These are phyloP conservation scores for Fragaria nilgerrensis DNA, from an alignment of 306 rosid genomes.

Conservation along the genomic window DNA sequence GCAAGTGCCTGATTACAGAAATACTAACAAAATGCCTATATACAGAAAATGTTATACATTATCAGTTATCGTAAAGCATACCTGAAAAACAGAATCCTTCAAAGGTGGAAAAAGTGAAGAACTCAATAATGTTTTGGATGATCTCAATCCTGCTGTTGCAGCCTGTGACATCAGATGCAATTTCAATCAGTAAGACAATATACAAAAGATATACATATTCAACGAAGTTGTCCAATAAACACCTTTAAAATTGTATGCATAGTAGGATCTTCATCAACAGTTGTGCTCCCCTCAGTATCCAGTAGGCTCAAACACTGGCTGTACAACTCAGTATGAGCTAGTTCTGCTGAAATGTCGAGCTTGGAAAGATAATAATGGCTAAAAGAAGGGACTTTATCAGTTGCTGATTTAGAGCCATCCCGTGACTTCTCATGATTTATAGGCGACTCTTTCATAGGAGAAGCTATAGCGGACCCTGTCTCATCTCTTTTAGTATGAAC, in stretches of 20 bases:
- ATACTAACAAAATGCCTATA: not conserved
- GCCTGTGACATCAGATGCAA: constrained; percentile 48
- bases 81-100: constrained; percentile 71
- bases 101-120: constrained; percentile 57
- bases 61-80: constrained; percentile 29
- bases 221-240: constrained; percentile 17
- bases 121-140: constrained; percentile 34
- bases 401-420: constrained; percentile 34
- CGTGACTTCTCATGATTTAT: constrained; percentile 42
- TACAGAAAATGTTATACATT: not conserved
- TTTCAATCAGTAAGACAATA: constrained; percentile 5
- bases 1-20: not conserved
- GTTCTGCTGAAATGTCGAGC: constrained; percentile 78
- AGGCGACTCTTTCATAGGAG: constrained; percentile 59
- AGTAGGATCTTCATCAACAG: constrained; percentile 43
- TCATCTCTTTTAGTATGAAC: constrained; percentile 52
- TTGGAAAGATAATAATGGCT: constrained; percentile 78
- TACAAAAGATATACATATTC: not conserved
- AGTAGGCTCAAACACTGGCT: constrained; percentile 59
- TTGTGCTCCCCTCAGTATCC: constrained; percentile 39
- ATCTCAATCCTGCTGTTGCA: constrained; percentile 46
- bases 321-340: constrained; percentile 63
- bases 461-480: constrained; percentile 40
- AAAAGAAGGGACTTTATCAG: constrained; percentile 43
- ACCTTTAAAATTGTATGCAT: constrained; percentile 58